phyloP scores from a whole-genome alignment of 257 asterid species.

The Przewalskia tangutica region DNA sequence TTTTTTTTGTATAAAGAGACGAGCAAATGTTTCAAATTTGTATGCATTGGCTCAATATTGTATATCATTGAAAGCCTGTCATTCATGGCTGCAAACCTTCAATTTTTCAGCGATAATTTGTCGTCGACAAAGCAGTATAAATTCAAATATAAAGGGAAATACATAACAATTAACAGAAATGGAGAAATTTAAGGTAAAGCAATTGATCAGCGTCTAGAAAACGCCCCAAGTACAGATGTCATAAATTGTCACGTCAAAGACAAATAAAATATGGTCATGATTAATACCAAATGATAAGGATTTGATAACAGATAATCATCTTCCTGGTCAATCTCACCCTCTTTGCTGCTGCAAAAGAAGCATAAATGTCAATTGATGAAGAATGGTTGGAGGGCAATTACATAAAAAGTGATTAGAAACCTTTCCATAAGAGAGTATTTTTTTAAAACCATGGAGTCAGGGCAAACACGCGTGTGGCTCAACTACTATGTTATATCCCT shows the following conservation, averaged over 20 bases:
- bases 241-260: not conserved
- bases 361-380: constrained; percentile 9
- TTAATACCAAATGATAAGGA: constrained; percentile 91
- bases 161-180: not conserved
- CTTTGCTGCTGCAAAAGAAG: constrained; percentile 70
- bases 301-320: constrained; percentile 80
- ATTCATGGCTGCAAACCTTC: not conserved
- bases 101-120: not conserved
- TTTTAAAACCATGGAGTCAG: not conserved
- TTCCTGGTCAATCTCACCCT: constrained; percentile 68
- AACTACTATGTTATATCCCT: not conserved
- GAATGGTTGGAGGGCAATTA: not conserved
- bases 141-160: not conserved
- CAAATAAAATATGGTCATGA: constrained; percentile 1
- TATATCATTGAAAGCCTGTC: not conserved
- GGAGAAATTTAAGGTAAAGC: not conserved
- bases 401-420: not conserved
- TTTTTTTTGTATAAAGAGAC: too few species aligned
- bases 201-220: not conserved
- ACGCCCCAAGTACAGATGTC: not conserved
- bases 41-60: not conserved
- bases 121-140: not conserved
- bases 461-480: not conserved
- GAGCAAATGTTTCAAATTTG: not conserved
- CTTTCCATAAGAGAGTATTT: not conserved